Percentiles rank a stretch among this genome's conserved stretches.
Evolutionary conservation across 306 rosid species (phyloP).

Genomic region (Adenanthera pavonina): DNA sequence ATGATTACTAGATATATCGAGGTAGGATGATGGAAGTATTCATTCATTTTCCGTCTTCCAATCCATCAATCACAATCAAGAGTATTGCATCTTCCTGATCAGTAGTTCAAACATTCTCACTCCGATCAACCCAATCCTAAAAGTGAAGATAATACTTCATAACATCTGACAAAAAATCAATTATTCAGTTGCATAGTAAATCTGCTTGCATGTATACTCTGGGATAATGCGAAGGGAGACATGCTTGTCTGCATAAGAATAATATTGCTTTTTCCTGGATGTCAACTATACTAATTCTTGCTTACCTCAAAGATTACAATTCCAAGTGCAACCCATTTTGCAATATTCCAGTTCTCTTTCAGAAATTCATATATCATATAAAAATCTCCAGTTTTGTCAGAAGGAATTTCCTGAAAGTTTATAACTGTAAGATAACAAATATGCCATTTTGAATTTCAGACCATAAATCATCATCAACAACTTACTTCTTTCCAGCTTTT

Average conservation of each 20-base stretch:
- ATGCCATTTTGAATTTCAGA: conserved; percentile 40
- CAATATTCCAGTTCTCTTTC: conserved; percentile 69
- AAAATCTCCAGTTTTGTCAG: conserved; percentile 80
- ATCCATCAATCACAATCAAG: conserved; percentile 2
- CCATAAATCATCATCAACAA: conserved; percentile 28
- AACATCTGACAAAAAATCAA: neutral
- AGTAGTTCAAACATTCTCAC: conserved; percentile 1
- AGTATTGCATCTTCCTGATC: conserved; percentile 4
- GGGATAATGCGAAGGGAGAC: conserved; percentile 24
- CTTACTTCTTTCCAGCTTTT: conserved; percentile 87
- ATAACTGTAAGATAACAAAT: conserved; percentile 39
- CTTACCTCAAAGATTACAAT: conserved; percentile 83
- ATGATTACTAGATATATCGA: conserved; percentile 1
- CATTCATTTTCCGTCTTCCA: conserved; percentile 22
- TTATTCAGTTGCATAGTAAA: conserved; percentile 7
- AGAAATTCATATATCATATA: conserved; percentile 70
- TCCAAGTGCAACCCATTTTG: conserved; percentile 91
- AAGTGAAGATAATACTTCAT: neutral
- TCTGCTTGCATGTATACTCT: neutral
- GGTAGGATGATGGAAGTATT: conserved; percentile 5
- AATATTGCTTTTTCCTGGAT: conserved; percentile 18
- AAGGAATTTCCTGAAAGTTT: conserved; percentile 71
- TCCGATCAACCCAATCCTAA: conserved; percentile 7
- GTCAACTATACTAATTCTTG: conserved; percentile 22
- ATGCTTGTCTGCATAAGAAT: conserved; percentile 19